Percentiles rank a stretch among this genome's conserved stretches.
phyloP scores from a whole-genome alignment of 768 basidiomycete genomes.

The Krasilnikovozyma curviuscula region DNA sequence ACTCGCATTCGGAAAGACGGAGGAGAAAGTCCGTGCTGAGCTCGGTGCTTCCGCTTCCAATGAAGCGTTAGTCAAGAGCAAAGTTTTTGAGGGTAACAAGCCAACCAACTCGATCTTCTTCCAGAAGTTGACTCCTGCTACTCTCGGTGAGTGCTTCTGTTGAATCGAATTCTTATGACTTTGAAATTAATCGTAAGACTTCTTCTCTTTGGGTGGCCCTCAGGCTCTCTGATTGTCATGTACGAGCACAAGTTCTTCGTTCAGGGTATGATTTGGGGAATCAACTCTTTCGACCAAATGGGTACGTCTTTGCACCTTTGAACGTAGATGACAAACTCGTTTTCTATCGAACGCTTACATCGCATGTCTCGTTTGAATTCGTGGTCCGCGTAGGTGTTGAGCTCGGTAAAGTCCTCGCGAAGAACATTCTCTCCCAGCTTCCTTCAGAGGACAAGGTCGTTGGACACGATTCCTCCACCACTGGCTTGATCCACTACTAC shows the following conservation, averaged over 20 bases:
- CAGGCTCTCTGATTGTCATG: constrained; percentile 60
- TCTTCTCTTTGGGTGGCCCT: neutral
- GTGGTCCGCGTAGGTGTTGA: constrained; percentile 78
- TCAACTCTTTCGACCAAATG: constrained; percentile 98
- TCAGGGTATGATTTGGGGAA: constrained; percentile 92
- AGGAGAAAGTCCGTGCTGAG: constrained; percentile 55
- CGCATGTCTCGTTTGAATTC: neutral
- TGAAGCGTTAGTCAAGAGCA: constrained; percentile 78
- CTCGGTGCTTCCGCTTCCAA: constrained; percentile 35
- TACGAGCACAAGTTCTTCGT: constrained; percentile 99
- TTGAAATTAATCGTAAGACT: neutral
- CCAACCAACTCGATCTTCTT: constrained; percentile 94
- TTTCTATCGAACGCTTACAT: neutral
- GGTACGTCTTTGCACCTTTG: constrained; percentile 30
- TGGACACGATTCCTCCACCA: constrained; percentile 90
- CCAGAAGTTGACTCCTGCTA: constrained; percentile 73
- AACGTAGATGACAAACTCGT: neutral
- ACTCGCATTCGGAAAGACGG: constrained; percentile 90
- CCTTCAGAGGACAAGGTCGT: constrained; percentile 39
- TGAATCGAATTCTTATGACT: neutral
- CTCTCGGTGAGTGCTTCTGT: constrained; percentile 41
- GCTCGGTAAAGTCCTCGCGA: constrained; percentile 49
- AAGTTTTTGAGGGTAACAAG: constrained; percentile 93
- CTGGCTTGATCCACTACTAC: constrained; percentile 91
- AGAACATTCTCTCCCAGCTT: constrained; percentile 81